These are phyloP conservation scores for Yarrowia osloensis DNA, from an alignment of 805 yeast species.

Conservation along the genomic window DNA sequence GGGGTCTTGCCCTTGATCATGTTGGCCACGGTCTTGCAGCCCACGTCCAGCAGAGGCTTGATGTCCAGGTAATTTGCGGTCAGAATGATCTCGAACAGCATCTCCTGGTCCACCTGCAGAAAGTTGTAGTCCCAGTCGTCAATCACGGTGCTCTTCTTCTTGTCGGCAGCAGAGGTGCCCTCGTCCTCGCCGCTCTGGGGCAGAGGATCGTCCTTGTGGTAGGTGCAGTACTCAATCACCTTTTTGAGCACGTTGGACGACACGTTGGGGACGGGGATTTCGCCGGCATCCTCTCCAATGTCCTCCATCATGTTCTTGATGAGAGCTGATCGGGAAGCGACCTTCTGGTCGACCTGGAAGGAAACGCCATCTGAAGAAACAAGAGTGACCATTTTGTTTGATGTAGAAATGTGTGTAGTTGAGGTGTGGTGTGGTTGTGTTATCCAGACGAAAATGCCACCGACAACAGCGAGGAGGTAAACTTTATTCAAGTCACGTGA, in stretches of 20 bases:
- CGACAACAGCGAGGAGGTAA: neutral
- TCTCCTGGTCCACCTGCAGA: slow-evolving; percentile 80
- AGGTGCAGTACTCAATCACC: slow-evolving; percentile 95
- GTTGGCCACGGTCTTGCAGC: slow-evolving; percentile 53
- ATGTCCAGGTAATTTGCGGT: slow-evolving; percentile 53
- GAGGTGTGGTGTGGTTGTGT: neutral
- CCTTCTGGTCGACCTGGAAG: slow-evolving; percentile 49
- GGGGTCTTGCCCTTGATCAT: slow-evolving; percentile 52
- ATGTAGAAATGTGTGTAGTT: neutral
- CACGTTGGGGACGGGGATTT: slow-evolving; percentile 87
- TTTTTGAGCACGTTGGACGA: slow-evolving; percentile 73
- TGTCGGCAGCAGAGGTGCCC: slow-evolving; percentile 53
- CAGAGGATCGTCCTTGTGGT: slow-evolving; percentile 73
- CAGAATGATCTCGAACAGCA: slow-evolving; percentile 52
- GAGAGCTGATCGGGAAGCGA: slow-evolving; percentile 83
- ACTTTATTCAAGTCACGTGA: neutral
- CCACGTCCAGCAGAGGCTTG: slow-evolving; percentile 49
- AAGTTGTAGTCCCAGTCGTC: slow-evolving; percentile 96
- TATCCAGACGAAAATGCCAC: neutral
- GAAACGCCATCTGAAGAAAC: slow-evolving; percentile 77
- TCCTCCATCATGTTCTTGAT: slow-evolving; percentile 80
- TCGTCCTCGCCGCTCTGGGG: slow-evolving; percentile 70
- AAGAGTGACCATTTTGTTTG: slow-evolving; percentile 44
- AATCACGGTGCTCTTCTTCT: slow-evolving; percentile 72
- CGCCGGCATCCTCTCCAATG: slow-evolving; percentile 59